Conservation (phyloP, 1,284 basidiomycete genomes). For the Boletus smithii region DNA sequence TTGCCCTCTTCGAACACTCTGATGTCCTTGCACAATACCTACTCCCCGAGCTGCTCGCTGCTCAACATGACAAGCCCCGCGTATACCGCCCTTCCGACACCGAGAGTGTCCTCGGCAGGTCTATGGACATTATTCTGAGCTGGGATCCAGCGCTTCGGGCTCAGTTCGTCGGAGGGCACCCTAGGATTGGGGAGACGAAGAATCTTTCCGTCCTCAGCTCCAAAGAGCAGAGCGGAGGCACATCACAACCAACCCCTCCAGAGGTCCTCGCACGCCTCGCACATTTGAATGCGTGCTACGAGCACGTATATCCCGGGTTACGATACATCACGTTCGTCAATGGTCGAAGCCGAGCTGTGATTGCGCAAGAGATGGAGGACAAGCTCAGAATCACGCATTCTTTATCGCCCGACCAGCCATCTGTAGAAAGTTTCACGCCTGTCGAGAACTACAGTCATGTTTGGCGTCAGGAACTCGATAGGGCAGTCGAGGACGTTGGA, state of each 20-base stretch:
- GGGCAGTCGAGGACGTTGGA: constrained; percentile 74
- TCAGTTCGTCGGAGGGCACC: constrained; percentile 78
- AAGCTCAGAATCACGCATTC: constrained; percentile 53
- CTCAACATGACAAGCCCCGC: background rate
- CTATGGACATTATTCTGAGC: constrained; percentile 47
- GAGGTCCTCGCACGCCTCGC: constrained; percentile 59
- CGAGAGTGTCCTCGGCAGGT: constrained; percentile 59
- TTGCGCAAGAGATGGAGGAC: constrained; percentile 78
- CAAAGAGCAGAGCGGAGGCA: constrained; percentile 65
- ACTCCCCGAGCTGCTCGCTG: constrained; percentile 50
- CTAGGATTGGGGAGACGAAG: constrained; percentile 80
- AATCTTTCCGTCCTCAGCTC: constrained; percentile 72
- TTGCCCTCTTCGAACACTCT: constrained; percentile 70
- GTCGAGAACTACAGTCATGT: constrained; percentile 42
- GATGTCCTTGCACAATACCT: constrained; percentile 53
- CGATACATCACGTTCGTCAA: constrained; percentile 92
- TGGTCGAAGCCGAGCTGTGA: constrained; percentile 66
- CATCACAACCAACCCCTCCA: constrained; percentile 50
- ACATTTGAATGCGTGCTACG: constrained; percentile 77
- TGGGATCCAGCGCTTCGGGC: constrained; percentile 64
- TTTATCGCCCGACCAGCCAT: constrained; percentile 42
- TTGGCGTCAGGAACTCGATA: constrained; percentile 64
- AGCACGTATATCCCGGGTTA: constrained; percentile 67
- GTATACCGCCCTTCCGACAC: constrained; percentile 20
- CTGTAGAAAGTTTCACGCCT: constrained; percentile 36